Conservation (phyloP, 2,329 filamentous ascomycete species). For the Cordyceps militaris region DNA sequence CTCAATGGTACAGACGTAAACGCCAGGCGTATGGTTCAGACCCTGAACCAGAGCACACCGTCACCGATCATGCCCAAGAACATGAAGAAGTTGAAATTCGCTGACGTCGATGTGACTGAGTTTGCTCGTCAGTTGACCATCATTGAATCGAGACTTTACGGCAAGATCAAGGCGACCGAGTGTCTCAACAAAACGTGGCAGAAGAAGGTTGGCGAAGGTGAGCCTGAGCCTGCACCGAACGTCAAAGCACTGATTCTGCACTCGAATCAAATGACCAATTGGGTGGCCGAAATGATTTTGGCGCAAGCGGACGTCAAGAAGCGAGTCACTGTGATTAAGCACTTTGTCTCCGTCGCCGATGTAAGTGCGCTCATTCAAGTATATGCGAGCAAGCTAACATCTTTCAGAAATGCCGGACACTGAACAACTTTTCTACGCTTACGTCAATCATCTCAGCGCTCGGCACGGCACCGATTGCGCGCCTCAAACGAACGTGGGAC, state of each 20-base stretch:
- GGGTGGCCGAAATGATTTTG: slow-evolving; percentile 98
- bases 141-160: slow-evolving; percentile 89
- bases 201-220: slow-evolving; percentile 79
- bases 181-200: slow-evolving; percentile 99
- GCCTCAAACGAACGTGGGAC: slow-evolving; percentile 88
- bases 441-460: slow-evolving; percentile 97
- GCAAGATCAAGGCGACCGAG: slow-evolving; percentile 91
- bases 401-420: slow-evolving; percentile 73
- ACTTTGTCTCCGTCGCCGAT: slow-evolving; percentile 94
- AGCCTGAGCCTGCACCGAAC: slow-evolving; percentile 81
- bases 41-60: slow-evolving; percentile 73
- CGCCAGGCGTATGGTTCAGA: slow-evolving; percentile 79
- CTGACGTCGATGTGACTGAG: slow-evolving; percentile 92
- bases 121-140: slow-evolving; percentile 98
- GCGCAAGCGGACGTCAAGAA: slow-evolving; percentile 93
- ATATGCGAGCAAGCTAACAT: slow-evolving; percentile 15
- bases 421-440: slow-evolving; percentile 96
- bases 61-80: slow-evolving; percentile 93
- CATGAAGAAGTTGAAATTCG: slow-evolving; percentile 98
- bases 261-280: slow-evolving; percentile 98
- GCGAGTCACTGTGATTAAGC: slow-evolving; percentile 94
- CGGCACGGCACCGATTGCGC: slow-evolving; percentile 89
- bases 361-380: slow-evolving; percentile 45
- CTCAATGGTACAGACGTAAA: slow-evolving; percentile 81
- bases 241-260: slow-evolving; percentile 95